phyloP scores from a whole-genome alignment of 2,329 filamentous ascomycete species.

The Hymenoscyphus occultus region DNA sequence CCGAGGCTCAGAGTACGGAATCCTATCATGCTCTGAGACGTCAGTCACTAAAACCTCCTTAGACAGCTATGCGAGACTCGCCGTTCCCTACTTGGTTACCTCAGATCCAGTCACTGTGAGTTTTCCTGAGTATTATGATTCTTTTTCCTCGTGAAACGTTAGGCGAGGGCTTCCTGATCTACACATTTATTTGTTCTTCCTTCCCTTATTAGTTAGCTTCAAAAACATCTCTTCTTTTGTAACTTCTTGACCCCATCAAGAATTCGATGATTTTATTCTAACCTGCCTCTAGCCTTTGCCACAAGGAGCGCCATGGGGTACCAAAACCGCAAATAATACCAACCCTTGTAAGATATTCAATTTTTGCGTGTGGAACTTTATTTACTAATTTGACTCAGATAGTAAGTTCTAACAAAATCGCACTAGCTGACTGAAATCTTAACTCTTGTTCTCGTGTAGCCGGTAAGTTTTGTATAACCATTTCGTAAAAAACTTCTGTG shows the following conservation, averaged over 20 bases:
- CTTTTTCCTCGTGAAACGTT: background rate
- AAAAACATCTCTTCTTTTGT: background rate
- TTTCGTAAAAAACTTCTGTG: background rate
- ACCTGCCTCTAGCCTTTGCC: conserved; percentile 41
- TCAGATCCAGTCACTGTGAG: conserved; percentile 13
- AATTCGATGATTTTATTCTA: background rate
- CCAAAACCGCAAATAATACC: conserved; percentile 39
- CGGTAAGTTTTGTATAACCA: background rate
- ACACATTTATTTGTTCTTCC: background rate
- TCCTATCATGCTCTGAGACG: too few species aligned
- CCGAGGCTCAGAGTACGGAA: conserved; percentile 1
- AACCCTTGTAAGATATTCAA: conserved; percentile 33
- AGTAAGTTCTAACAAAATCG: conserved; percentile 8
- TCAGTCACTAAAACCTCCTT: background rate
- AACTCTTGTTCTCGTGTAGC: background rate
- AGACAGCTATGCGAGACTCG: conserved; percentile 12
- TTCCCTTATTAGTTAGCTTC: background rate
- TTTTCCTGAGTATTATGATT: background rate
- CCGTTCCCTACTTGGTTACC: conserved; percentile 8
- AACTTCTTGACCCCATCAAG: background rate
- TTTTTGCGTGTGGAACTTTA: background rate
- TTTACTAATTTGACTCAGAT: conserved; percentile 12
- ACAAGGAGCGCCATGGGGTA: conserved; percentile 52
- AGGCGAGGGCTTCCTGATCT: background rate
- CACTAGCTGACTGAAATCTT: background rate